Percentiles rank a stretch among this genome's conserved stretches.
These are phyloP conservation scores for Fusarium pilosicola DNA, from an alignment of 2,329 filamentous ascomycete genomes.

Conservation along the genomic window DNA sequence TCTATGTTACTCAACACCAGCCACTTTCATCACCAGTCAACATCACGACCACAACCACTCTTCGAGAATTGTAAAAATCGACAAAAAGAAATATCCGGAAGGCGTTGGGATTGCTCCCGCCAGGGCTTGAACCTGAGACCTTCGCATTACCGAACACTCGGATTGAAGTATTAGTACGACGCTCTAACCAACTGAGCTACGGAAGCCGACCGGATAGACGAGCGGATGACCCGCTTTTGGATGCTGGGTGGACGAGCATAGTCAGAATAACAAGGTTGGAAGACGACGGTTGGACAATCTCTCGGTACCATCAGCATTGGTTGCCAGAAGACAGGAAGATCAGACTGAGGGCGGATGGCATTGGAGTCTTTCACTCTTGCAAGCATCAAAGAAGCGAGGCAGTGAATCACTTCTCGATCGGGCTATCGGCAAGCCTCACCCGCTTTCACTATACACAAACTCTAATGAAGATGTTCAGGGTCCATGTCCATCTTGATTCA, in stretches of 20 bases:
- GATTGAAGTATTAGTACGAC: constrained; percentile 29
- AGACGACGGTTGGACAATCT: background rate
- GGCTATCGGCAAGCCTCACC: background rate
- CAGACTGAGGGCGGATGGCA: background rate
- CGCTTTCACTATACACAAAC: background rate
- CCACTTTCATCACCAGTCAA: background rate
- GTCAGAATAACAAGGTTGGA: background rate
- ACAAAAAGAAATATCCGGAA: constrained; percentile 20
- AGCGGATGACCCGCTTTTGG: constrained; percentile 29
- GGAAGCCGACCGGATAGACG: constrained; percentile 33
- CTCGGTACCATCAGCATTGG: background rate
- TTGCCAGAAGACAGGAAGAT: background rate
- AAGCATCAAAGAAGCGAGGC: background rate
- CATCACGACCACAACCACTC: background rate
- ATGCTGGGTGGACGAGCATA: background rate
- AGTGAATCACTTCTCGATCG: background rate
- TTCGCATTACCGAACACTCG: constrained; percentile 22
- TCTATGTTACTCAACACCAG: background rate
- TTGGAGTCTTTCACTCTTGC: background rate
- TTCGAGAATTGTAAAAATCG: background rate
- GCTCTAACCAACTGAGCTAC: constrained; percentile 38
- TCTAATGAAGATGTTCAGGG: constrained; percentile 29
- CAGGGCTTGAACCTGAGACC: constrained; percentile 30
- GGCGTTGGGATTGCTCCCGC: constrained; percentile 28
- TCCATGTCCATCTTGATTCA: constrained; percentile 5